Conservation (phyloP, 202 grass and related monocot genomes). For the Eragrostis tef region DNA sequence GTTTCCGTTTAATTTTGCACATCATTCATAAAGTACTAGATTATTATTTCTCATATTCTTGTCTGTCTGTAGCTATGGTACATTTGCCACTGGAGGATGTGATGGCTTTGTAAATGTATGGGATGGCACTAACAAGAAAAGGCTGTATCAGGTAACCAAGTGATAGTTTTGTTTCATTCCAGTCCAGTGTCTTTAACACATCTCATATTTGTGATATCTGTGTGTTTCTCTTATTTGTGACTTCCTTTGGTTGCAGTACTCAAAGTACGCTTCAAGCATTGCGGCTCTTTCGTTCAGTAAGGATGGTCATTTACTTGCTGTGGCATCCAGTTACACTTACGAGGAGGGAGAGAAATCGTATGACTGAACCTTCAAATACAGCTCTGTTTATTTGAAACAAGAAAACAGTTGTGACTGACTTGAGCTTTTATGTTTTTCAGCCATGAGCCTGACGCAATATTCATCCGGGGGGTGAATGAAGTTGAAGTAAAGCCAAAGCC, state of each 20-base stretch:
- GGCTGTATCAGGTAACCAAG: conserved; percentile 84
- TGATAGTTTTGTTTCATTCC: conserved; percentile 23
- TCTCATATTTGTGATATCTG: conserved; percentile 22
- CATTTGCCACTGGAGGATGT: conserved; percentile 95
- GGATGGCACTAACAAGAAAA: conserved; percentile 98
- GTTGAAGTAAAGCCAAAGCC: conserved; percentile 95
- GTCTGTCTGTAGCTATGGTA: conserved; percentile 70
- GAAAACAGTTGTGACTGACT: background rate
- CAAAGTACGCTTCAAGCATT: conserved; percentile 87
- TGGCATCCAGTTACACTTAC: conserved; percentile 93
- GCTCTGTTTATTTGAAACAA: background rate
- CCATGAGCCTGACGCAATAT: conserved; percentile 83
- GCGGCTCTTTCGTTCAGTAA: conserved; percentile 91
- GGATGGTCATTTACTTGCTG: conserved; percentile 88
- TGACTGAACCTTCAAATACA: conserved; percentile 33
- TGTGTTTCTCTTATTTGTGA: conserved; percentile 20
- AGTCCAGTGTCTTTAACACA: background rate
- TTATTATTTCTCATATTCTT: conserved; percentile 19
- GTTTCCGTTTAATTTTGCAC: conserved; percentile 1
- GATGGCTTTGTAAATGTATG: conserved; percentile 98
- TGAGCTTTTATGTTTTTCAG: conserved; percentile 54
- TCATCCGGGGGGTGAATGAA: conserved; percentile 84
- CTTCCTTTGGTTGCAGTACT: conserved; percentile 64
- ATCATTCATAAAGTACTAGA: conserved; percentile 36
- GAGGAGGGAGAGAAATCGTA: conserved; percentile 95